A percentile compares a stretch with the other conserved stretches of the same genome.
Conservation (phyloP, 2,329 filamentous ascomycete species). For the Arthrobotrys musiformis region DNA sequence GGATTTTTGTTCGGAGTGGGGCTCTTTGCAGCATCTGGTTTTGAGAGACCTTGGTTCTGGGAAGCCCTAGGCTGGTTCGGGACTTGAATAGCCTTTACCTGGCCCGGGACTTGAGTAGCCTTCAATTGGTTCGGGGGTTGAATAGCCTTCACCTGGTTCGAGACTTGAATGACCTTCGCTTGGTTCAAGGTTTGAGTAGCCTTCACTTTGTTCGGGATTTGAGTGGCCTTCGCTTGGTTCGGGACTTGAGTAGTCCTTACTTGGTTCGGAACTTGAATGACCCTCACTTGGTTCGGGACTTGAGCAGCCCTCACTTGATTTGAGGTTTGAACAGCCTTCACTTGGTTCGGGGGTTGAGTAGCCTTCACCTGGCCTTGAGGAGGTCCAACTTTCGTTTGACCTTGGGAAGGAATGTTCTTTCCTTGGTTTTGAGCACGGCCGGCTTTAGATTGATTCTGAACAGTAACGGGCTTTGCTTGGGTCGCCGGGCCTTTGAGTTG, state of each 20-base stretch:
- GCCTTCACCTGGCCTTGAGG: not conserved
- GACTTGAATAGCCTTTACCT: too few relatives aligned
- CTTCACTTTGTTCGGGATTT: not conserved
- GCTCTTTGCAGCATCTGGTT: not conserved
- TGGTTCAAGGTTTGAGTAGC: not conserved
- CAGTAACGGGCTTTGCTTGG: not conserved
- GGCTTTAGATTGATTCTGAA: not conserved
- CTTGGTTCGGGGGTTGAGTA: not conserved
- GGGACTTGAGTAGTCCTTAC: not conserved
- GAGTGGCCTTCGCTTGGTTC: not conserved
- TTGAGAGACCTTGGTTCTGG: not conserved
- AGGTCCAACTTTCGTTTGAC: not conserved
- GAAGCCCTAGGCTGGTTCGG: not conserved
- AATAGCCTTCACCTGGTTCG: not conserved
- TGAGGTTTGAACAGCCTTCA: not conserved
- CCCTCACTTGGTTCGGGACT: too few relatives aligned
- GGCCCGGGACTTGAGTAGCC: too few relatives aligned
- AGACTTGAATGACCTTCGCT: not conserved
- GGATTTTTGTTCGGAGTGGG: not conserved
- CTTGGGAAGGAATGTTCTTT: not conserved
- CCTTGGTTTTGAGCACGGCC: not conserved
- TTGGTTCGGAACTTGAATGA: not conserved
- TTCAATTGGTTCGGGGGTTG: too few relatives aligned
- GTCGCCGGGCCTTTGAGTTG: not conserved
- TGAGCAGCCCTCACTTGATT: too few relatives aligned